A percentile compares a stretch with the other conserved stretches of the same genome.
Conservation (phyloP, 768 basidiomycete genomes). For the Termitomyces bulborhizus region DNA sequence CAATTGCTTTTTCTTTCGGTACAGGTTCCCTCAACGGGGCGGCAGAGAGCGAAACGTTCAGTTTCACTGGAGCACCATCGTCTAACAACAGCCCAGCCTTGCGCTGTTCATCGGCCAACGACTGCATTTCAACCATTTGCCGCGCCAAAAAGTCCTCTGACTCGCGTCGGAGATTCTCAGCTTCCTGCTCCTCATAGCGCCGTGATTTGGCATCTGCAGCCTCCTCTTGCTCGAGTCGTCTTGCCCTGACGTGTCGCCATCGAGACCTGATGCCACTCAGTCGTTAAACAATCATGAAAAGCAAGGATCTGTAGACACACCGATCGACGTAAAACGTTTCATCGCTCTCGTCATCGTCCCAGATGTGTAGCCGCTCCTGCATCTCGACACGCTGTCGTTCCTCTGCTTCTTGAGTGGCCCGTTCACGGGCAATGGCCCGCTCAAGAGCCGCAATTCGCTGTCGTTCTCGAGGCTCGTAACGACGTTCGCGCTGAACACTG, state of each 20-base stretch:
- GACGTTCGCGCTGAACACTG: conserved; percentile 72
- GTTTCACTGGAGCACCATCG: conserved; percentile 84
- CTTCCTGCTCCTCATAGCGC: conserved; percentile 77
- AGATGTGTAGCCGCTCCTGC: conserved; percentile 75
- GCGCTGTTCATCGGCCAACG: conserved; percentile 83
- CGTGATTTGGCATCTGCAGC: conserved; percentile 81
- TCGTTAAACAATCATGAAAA: background rate
- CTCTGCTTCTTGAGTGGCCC: conserved; percentile 67
- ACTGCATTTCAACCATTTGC: conserved; percentile 96
- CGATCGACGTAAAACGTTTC: conserved; percentile 91
- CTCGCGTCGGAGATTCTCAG: conserved; percentile 80
- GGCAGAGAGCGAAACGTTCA: conserved; percentile 68
- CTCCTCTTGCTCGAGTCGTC: conserved; percentile 71
- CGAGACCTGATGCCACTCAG: conserved; percentile 50
- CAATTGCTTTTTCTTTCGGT: conserved; percentile 49
- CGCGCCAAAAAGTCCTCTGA: conserved; percentile 90
- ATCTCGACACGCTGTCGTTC: conserved; percentile 77
- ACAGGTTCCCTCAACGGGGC: conserved; percentile 34
- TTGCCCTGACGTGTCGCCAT: conserved; percentile 76
- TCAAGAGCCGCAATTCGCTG: conserved; percentile 73
- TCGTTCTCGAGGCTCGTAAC: conserved; percentile 89
- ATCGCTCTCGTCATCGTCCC: conserved; percentile 91
- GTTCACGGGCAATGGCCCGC: conserved; percentile 68
- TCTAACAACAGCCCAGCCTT: conserved; percentile 87
- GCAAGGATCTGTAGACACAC: conserved; percentile 33